Evolutionary conservation across 1,284 basidiomycete species (phyloP), one percentile per base, ranked within the genome.

Genomic region (Xerocomus minutiporus): DNA sequence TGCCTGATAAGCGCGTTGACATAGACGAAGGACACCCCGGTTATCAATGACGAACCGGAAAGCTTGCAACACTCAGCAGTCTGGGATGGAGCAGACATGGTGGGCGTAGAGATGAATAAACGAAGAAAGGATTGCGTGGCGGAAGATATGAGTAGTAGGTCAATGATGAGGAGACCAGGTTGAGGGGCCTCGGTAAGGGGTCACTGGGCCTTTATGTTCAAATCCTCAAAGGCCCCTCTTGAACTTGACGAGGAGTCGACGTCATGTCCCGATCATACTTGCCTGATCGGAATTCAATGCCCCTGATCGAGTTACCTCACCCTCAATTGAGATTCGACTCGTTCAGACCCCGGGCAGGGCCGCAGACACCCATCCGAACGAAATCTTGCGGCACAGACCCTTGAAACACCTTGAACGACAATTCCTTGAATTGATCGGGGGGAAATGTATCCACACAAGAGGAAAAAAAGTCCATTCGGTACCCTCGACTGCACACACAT

Each of bases 251-350:
- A 35, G 34, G 35, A 17, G 8, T 17, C 13, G 17, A 39, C 38
- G 35, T 17, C 15, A 38, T n/a, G 17, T 17, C 34, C 11, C 15
- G 3, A 35, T 35, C 35, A n/a, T 25, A 15, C 42, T 50, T 61
- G 43, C 58, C 51, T 48, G 25, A 54, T 59, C 34, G 31, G 25
- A 39, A 47, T 55, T 28, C 28, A 8, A 40, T 38, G 13, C 39
- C 12, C 15, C 5, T 0, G 59, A 61, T 64, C 63, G 56, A 50
- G 63, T 57, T 59, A 38, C 50, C 35, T 42, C 39, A 57, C 52
- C 36, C 58, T 53, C 32, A 4, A 50, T 34, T 13, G 34, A 35
- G 9, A 13, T 12, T 32, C 34, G 15, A 35, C n/a, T 17, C 15
- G 17, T 36, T 36, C 34, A 34, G 34, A 34, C 32, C 13, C 34